Conservation (phyloP, 179 eudicot species). For the Actinidia chinensis region DNA sequence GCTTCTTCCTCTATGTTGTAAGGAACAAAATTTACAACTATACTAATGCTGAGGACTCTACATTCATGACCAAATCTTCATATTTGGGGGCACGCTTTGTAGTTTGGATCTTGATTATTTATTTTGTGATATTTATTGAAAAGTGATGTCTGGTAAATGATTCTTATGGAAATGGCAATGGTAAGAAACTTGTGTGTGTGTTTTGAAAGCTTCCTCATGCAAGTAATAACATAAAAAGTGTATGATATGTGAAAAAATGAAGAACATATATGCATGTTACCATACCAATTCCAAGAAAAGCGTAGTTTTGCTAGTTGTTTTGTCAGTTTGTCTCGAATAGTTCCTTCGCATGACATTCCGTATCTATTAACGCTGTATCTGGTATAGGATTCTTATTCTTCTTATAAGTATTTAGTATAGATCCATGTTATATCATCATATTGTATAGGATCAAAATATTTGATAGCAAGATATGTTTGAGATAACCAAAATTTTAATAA, state of each 20-base stretch:
- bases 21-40: neutral
- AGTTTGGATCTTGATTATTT: neutral
- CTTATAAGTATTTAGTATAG: no score
- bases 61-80: neutral
- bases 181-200: neutral
- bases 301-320: neutral
- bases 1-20: neutral
- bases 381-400: neutral
- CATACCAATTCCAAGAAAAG: conserved; percentile 1
- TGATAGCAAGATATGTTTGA: neutral
- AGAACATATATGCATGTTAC: conserved; percentile 6
- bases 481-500: neutral
- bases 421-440: neutral
- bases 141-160: neutral
- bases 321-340: neutral
- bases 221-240: neutral
- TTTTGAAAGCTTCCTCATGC: conserved; percentile 3
- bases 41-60: neutral
- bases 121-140: neutral
- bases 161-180: neutral
- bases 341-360: neutral
- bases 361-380: neutral
- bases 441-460: neutral
- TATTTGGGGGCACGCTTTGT: neutral
- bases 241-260: neutral